phyloP scores from a whole-genome alignment of 441 rosid species.

The Flueggea neowawraea region DNA sequence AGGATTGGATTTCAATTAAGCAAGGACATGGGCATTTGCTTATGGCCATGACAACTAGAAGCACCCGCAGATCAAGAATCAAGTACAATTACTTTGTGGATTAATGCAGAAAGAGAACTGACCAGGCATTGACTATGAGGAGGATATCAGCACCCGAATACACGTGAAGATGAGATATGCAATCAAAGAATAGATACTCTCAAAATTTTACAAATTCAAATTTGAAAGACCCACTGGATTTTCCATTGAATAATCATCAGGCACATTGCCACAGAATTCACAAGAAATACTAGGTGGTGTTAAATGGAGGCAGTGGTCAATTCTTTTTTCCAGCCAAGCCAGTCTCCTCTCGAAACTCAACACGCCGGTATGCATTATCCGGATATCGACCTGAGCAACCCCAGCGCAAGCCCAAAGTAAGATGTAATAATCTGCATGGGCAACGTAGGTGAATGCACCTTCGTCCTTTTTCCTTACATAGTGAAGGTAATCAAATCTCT shows the following conservation, averaged over 20 bases:
- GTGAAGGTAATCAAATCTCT: slow-evolving; percentile 60
- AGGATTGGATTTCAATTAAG: too few species aligned
- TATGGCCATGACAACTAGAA: too few species aligned
- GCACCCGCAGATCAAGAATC: too few species aligned
- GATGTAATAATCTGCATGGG: slow-evolving; percentile 85
- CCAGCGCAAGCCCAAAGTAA: slow-evolving; percentile 62
- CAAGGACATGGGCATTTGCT: too few species aligned
- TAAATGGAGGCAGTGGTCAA: slow-evolving; percentile 49
- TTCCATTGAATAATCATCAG: slow-evolving; percentile 16
- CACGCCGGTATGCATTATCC: slow-evolving; percentile 64
- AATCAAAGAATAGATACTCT: background rate
- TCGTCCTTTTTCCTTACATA: slow-evolving; percentile 53
- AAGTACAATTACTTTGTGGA: too few species aligned
- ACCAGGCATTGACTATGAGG: too few species aligned
- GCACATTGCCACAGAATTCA: slow-evolving; percentile 32
- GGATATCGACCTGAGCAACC: slow-evolving; percentile 55
- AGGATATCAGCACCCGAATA: too few species aligned
- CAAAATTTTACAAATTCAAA: slow-evolving; percentile 17
- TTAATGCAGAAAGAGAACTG: too few species aligned
- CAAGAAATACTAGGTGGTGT: slow-evolving; percentile 44
- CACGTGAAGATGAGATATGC: too few species aligned
- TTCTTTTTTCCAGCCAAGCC: slow-evolving; percentile 67
- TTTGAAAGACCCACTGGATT: slow-evolving; percentile 27
- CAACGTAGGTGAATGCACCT: slow-evolving; percentile 45
- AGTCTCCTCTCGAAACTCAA: slow-evolving; percentile 67